Percentiles rank a stretch among this genome's conserved stretches.
phyloP scores from a whole-genome alignment of 306 rosid species.

The Vigna reflexopilosa region DNA sequence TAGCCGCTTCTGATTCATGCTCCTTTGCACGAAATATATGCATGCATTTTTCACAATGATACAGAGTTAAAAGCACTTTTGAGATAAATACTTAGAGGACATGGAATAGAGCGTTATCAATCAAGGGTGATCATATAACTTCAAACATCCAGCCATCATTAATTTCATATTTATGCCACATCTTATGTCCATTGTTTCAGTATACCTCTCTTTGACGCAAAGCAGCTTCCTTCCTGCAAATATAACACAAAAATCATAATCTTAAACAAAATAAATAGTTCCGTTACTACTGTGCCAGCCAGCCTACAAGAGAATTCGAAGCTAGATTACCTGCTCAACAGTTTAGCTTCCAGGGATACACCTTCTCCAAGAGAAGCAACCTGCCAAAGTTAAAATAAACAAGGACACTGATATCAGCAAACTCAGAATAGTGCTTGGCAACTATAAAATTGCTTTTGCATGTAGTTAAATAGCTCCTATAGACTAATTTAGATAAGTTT shows the following conservation, averaged over 20 bases:
- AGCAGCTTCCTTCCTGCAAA: slow-evolving; percentile 94
- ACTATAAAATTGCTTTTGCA: slow-evolving; percentile 13
- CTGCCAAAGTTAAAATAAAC: slow-evolving; percentile 56
- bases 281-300: background rate
- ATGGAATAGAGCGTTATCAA: slow-evolving; percentile 34
- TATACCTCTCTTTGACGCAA: slow-evolving; percentile 96
- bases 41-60: slow-evolving; percentile 1
- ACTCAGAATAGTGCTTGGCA: slow-evolving; percentile 9
- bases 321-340: slow-evolving; percentile 75
- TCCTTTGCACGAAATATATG: slow-evolving; percentile 30
- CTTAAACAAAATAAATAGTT: slow-evolving; percentile 1
- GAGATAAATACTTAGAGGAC: slow-evolving; percentile 20
- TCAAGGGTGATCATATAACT: slow-evolving; percentile 37
- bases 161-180: slow-evolving; percentile 42
- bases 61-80: background rate
- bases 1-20: background rate
- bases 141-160: slow-evolving; percentile 34
- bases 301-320: slow-evolving; percentile 32
- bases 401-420: slow-evolving; percentile 34
- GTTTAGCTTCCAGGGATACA: slow-evolving; percentile 92
- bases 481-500: background rate
- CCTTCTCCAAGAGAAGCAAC: slow-evolving; percentile 98
- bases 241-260: slow-evolving; percentile 49
- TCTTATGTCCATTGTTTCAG: slow-evolving; percentile 32
- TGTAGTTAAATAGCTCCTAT: slow-evolving; percentile 1